A percentile compares a stretch with the other conserved stretches of the same genome.
These are phyloP conservation scores for Aegilops umbellulata DNA, from an alignment of 176 grass and related monocot genomes.

Conservation along the genomic window DNA sequence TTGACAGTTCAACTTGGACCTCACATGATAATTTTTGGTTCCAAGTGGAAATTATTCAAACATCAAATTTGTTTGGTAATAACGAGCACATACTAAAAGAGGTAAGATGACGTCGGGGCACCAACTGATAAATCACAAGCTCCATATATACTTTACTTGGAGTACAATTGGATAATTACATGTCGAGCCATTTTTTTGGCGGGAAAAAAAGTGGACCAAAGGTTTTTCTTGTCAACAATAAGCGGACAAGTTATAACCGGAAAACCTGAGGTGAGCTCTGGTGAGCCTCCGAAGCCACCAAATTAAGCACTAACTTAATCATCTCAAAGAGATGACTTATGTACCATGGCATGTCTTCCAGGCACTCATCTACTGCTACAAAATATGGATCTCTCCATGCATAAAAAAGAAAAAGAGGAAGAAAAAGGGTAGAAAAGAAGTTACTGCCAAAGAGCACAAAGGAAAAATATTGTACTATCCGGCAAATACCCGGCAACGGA, in stretches of 20 bases:
- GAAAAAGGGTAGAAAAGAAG: not conserved
- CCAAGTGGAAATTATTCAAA: too few relatives aligned
- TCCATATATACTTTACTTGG: slow-evolving; percentile 6
- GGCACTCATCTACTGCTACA: slow-evolving; percentile 30
- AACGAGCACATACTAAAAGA: slow-evolving; percentile 5
- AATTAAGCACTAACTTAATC: not conserved
- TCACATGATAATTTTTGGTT: too few relatives aligned
- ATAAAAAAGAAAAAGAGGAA: not conserved
- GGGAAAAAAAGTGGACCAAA: too few relatives aligned
- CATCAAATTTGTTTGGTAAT: not conserved
- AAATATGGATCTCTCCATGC: slow-evolving; percentile 33
- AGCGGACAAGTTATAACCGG: not conserved
- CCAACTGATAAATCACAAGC: slow-evolving; percentile 27
- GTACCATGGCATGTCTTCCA: slow-evolving; percentile 8
- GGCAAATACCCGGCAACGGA: slow-evolving; percentile 12
- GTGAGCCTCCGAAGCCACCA: not conserved
- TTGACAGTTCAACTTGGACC: too few relatives aligned
- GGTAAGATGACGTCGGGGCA: not conserved
- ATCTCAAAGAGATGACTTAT: slow-evolving; percentile 27
- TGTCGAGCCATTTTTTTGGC: not conserved
- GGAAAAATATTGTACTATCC: not conserved
- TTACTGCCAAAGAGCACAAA: not conserved
- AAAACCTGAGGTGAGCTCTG: not conserved
- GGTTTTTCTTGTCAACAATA: not conserved
- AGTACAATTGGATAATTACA: slow-evolving; percentile 25